Evolutionary conservation across 129 eudicot species (phyloP).

Genomic region (Lonicera japonica): DNA sequence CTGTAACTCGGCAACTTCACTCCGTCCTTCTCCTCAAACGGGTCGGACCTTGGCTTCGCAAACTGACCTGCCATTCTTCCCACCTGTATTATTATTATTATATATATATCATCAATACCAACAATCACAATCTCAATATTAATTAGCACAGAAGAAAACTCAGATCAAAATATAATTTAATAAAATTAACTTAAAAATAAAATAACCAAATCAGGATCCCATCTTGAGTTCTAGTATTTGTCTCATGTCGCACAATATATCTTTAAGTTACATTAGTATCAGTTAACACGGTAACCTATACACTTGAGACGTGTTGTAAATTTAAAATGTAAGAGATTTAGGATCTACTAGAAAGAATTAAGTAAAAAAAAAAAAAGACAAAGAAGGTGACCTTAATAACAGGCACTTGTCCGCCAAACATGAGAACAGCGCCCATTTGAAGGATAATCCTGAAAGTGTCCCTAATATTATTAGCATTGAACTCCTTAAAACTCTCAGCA

Average conservation of each 20-base stretch:
- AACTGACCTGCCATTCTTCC: constrained; percentile 97
- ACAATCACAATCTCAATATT: background rate
- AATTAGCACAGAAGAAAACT: background rate
- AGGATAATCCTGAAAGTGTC: constrained; percentile 77
- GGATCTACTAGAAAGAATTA: no score
- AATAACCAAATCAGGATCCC: no score
- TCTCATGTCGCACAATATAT: no score
- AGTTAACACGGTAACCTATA: no score
- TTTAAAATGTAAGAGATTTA: no score
- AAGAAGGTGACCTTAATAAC: constrained; percentile 56
- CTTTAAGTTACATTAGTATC: no score
- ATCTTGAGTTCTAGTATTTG: no score
- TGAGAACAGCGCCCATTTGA: constrained; percentile 82
- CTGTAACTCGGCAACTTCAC: constrained; percentile 82
- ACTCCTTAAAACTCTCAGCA: constrained; percentile 91
- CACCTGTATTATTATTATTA: no score
- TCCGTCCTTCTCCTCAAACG: constrained; percentile 73
- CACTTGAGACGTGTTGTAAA: no score
- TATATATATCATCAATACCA: background rate
- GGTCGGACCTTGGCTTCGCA: constrained; percentile 81
- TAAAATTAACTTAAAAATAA: no score
- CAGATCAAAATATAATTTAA: no score
- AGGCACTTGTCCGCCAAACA: constrained; percentile 89
- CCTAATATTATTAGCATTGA: constrained; percentile 76
- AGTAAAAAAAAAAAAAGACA: background rate